Percentiles rank a stretch among this genome's conserved stretches.
These are phyloP conservation scores for Vaccinium myrtillus DNA, from an alignment of 148 eudicot genomes.

Conservation along the genomic window DNA sequence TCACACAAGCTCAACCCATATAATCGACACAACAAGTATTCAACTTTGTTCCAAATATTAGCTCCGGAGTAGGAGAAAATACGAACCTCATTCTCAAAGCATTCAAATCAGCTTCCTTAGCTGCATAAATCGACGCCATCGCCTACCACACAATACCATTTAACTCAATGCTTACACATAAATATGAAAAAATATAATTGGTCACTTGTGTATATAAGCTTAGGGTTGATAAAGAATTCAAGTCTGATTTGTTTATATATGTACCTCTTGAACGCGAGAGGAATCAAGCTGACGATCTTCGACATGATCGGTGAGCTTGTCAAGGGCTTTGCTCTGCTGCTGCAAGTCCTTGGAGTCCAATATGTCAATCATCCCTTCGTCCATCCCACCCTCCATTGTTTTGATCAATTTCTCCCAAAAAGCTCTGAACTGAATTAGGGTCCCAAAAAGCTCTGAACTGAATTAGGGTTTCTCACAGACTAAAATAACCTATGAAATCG, in stretches of 20 bases:
- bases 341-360: constrained; percentile 85
- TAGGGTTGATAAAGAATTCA: constrained; percentile 29
- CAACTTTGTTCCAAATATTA: not conserved
- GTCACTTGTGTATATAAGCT: constrained; percentile 75
- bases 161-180: not conserved
- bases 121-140: constrained; percentile 91
- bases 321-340: constrained; percentile 93
- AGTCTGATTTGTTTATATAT: no score
- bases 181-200: constrained; percentile 18
- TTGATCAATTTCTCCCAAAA: not conserved
- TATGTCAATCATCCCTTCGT: constrained; percentile 5
- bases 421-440: not conserved
- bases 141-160: constrained; percentile 38
- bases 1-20: not conserved
- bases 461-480: not conserved
- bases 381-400: not conserved
- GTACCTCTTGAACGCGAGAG: constrained; percentile 79
- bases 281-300: constrained; percentile 98
- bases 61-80: not conserved
- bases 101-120: constrained; percentile 86
- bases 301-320: constrained; percentile 91
- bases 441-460: not conserved
- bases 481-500: no score
- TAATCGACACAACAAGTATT: not conserved
- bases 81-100: constrained; percentile 74